Evolutionary conservation across 2,329 filamentous ascomycete species (phyloP), one percentile per base, ranked within the genome.

Genomic region (Fusarium sp.): DNA sequence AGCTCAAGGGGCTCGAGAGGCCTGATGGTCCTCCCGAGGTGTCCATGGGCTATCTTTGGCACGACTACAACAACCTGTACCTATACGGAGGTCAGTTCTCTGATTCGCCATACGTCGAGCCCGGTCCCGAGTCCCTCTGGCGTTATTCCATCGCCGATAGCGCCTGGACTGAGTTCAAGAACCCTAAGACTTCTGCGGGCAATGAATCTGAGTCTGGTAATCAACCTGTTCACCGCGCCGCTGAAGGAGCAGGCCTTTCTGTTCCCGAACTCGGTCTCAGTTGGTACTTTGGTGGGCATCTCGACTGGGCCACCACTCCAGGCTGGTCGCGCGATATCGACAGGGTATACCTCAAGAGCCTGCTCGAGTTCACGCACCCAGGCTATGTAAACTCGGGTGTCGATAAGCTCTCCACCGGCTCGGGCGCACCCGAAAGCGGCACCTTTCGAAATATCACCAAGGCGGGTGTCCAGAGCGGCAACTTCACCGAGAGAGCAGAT

Each of bases 241-340:
- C 91, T 1, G 91, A 94, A 76, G 91, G 91, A 6, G 90, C 91
- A 10, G 90, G 90, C 0, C 79, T 92, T 13, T 91, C 88, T 27
- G 87, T 93, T 0, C 87, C 90, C 0, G 87, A 89, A 58, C 79
- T 93, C 0, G 91, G 91, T 0, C 80, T 90, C 50, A 92, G 90
- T 31, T 94, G 89, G 83, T 94, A 93, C 77, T 94, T 94, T 78
- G 91, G 91, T 25, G 91, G 91, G 0, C 91, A 93, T 77, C 80
- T 92, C 6, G 91, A 94, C 76, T 76, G 79, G 74, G 80, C 79
- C 10, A 87, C 85, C 4, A 89, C 84, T 0, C 79, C 77, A 0
- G 90, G 88, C 11, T 93, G 91, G 91, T 89, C 88, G n/a, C 85
- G 86, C 55, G 84, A 87, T 58, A 83, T 87, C 20, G 79, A 82